phyloP scores from a whole-genome alignment of 176 grass and related monocot genomes.

The Bothriochloa decipiens region DNA sequence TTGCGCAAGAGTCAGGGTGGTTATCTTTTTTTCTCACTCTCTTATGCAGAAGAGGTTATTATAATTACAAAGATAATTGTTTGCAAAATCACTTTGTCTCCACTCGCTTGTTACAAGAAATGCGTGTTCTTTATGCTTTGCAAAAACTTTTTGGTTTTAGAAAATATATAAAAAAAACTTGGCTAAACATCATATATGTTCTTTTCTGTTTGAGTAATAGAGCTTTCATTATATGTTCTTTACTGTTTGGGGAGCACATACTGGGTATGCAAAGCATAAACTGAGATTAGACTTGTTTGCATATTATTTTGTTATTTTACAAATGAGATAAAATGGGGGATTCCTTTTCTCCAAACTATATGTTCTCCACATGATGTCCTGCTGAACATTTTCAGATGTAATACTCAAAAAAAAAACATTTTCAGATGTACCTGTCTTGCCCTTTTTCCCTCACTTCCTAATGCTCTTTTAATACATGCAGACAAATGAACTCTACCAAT shows the following conservation, averaged over 20 bases:
- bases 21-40: not conserved
- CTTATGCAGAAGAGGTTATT: not conserved
- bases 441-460: constrained; percentile 22
- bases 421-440: constrained; percentile 20
- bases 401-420: no score
- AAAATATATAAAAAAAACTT: not conserved
- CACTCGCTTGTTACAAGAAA: not conserved
- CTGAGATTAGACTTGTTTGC: not conserved
- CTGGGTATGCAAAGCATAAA: not conserved
- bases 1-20: not conserved
- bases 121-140: not conserved
- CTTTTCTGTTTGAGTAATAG: constrained; percentile 1
- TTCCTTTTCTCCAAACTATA: not conserved
- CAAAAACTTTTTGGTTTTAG: not conserved
- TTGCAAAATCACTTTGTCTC: not conserved
- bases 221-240: constrained; percentile 19
- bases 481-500: constrained; percentile 99
- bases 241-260: not conserved
- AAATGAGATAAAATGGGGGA: not conserved
- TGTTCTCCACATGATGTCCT: constrained; percentile 6
- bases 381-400: constrained; percentile 11
- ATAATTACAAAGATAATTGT: not conserved
- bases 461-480: constrained; percentile 54
- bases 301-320: not conserved
- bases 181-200: constrained; percentile 20